Evolutionary conservation across 352 stramenopile genomes (phyloP).

Genomic region (Nothophytophthora sp.): DNA sequence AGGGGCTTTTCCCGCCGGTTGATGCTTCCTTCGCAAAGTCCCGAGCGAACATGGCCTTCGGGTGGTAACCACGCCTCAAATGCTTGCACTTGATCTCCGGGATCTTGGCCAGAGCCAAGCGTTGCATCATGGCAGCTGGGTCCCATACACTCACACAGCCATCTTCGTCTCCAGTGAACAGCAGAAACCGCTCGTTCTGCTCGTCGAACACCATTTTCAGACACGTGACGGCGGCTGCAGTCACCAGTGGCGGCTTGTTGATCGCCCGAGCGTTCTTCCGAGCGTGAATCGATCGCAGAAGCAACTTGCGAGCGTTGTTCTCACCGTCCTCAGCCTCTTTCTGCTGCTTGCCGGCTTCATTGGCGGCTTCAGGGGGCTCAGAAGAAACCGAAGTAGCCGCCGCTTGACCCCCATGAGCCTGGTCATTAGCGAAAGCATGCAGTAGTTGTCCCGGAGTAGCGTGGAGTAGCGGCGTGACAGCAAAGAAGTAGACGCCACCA

Average conservation of each 20-base stretch:
- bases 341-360: slow-evolving; percentile 5
- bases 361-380: too few species aligned
- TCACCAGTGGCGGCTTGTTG: slow-evolving; percentile 11
- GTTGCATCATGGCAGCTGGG: slow-evolving; percentile 46
- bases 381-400: too few species aligned
- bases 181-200: slow-evolving; percentile 34
- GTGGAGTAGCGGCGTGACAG: slow-evolving; percentile 41
- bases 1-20: background rate
- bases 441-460: slow-evolving; percentile 50
- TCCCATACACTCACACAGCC: slow-evolving; percentile 56
- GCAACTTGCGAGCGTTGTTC: slow-evolving; percentile 29
- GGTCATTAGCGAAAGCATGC: slow-evolving; percentile 59
- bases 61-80: slow-evolving; percentile 60
- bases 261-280: slow-evolving; percentile 25
- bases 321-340: slow-evolving; percentile 9
- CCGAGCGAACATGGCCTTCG: slow-evolving; percentile 57
- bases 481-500: slow-evolving; percentile 65
- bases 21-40: slow-evolving; percentile 49
- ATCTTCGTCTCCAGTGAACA: slow-evolving; percentile 64
- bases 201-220: slow-evolving; percentile 66
- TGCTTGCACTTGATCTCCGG: slow-evolving; percentile 65
- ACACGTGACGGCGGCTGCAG: slow-evolving; percentile 35
- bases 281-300: slow-evolving; percentile 17
- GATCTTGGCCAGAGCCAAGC: slow-evolving; percentile 54
- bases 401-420: too few species aligned